Base-by-base conservation (phyloP, 345 rosid species). In the Pistacia integerrima region DNA sequence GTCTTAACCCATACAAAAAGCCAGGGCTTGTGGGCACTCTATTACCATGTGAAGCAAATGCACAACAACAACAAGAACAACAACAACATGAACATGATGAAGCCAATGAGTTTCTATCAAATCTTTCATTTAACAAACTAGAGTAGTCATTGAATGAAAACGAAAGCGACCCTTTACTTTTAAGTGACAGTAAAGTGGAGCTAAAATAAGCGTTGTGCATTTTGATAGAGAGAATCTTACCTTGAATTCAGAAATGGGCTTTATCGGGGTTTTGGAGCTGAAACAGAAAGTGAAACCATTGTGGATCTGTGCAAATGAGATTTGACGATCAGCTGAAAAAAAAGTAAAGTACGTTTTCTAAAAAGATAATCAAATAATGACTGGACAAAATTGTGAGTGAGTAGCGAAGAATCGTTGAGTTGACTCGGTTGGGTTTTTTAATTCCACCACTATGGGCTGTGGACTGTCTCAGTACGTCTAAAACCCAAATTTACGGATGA, bases 1-100 rank as follows among this genome's bases (percentile, higher is more conserved):
- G 97, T 83, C 97, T 86, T 77, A 85, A 59, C 59, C 96, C 97
- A 84, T 76, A 88, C 77, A 82, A 75, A 70, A 81, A 87, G 48
- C 83, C 75, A 78, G 93, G 83, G 84, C 71, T 78, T 67, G 78
- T 52, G 22, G 80, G 82, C 69, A 87, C 64, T 77, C 83, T 84
- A 60, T 30, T 44, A 62, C 35, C 18, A 3, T 72, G 80, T 17
- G 80, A 73, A 72, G 82, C 70, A 81, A 63, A 78, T 57, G 78
- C 72, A 64, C 85, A 83, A 66, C 87, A 87, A 30, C 78, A 87
- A 74, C 75, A 82, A 67, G 72, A 79, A 48, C 64, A 68, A 72
- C 79, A 78, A 72, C 81, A 83, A 69, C 87, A 87, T 9, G 77
- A 86, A 54, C 84, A 78, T 49, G 83, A 74, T 44, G 77, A 69